phyloP scores from a whole-genome alignment of 306 rosid genomes.

The Citrullus amarus region DNA sequence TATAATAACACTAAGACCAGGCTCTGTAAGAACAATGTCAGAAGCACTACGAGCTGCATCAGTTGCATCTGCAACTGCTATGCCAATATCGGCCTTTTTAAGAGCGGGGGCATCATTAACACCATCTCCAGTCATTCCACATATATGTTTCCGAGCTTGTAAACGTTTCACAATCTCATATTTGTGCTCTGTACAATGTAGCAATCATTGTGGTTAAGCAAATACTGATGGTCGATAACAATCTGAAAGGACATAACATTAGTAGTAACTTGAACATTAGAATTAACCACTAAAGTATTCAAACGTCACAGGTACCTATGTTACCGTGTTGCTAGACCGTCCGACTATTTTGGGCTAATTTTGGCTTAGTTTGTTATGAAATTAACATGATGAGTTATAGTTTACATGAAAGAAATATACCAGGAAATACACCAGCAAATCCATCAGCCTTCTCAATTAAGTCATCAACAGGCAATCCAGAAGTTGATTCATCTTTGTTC shows the following conservation, averaged over 20 bases:
- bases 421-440: constrained; percentile 82
- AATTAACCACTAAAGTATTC: background rate
- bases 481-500: constrained; percentile 44
- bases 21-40: constrained; percentile 79
- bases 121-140: constrained; percentile 92
- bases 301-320: background rate
- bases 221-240: background rate
- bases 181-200: constrained; percentile 52
- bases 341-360: background rate
- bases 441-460: constrained; percentile 81
- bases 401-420: constrained; percentile 20
- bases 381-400: background rate
- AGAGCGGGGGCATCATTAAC: constrained; percentile 90
- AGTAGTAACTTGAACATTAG: background rate
- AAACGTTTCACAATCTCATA: constrained; percentile 67
- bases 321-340: background rate
- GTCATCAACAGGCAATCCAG: constrained; percentile 70
- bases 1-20: constrained; percentile 75
- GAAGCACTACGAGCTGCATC: constrained; percentile 90
- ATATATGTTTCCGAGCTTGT: constrained; percentile 70
- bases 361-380: background rate
- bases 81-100: constrained; percentile 80
- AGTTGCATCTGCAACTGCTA: constrained; percentile 90
- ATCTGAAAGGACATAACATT: background rate
- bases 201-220: background rate